Conservation (phyloP, 2,329 filamentous ascomycete genomes). For the Exophiala lecanii-corni region DNA sequence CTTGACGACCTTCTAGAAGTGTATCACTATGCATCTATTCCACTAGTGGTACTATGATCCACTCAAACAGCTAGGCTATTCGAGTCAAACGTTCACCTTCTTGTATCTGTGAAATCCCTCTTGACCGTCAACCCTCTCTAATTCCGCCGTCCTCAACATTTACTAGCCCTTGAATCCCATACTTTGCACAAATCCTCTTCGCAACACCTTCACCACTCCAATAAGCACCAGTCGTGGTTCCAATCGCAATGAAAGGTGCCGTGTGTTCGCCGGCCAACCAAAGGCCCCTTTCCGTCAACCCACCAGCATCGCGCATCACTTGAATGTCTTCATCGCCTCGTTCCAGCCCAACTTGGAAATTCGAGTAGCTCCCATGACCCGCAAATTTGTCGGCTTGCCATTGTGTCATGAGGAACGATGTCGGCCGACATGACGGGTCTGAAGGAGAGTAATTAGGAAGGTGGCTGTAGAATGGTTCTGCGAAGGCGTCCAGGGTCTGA, state of each 20-base stretch:
- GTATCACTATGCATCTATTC: not conserved
- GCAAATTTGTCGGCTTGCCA: conserved; percentile 78
- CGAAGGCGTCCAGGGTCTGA: conserved; percentile 58
- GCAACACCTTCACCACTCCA: conserved; percentile 83
- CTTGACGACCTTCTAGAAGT: not conserved
- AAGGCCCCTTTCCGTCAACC: conserved; percentile 48
- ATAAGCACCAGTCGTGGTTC: conserved; percentile 85
- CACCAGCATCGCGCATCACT: conserved; percentile 48
- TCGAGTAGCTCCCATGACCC: conserved; percentile 76
- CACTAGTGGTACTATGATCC: not conserved
- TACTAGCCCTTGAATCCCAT: conserved; percentile 12
- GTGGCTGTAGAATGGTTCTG: conserved; percentile 71
- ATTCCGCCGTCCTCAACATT: no score
- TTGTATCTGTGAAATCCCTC: conserved; percentile 8
- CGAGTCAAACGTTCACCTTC: no score
- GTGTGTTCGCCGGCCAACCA: conserved; percentile 93
- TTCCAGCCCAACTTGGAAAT: conserved; percentile 73
- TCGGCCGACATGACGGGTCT: conserved; percentile 57
- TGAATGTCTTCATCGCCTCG: conserved; percentile 69
- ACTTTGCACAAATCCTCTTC: conserved; percentile 41
- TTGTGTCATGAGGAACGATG: conserved; percentile 62
- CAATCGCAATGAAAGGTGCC: conserved; percentile 80
- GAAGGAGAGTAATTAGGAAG: conserved; percentile 62
- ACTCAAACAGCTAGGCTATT: conserved; percentile 27
- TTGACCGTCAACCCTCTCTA: conserved; percentile 10